Evolutionary conservation across 495 filamentous ascomycete species (phyloP), one percentile per base, ranked within the genome.

Genomic region (Hypoxylon rickii): DNA sequence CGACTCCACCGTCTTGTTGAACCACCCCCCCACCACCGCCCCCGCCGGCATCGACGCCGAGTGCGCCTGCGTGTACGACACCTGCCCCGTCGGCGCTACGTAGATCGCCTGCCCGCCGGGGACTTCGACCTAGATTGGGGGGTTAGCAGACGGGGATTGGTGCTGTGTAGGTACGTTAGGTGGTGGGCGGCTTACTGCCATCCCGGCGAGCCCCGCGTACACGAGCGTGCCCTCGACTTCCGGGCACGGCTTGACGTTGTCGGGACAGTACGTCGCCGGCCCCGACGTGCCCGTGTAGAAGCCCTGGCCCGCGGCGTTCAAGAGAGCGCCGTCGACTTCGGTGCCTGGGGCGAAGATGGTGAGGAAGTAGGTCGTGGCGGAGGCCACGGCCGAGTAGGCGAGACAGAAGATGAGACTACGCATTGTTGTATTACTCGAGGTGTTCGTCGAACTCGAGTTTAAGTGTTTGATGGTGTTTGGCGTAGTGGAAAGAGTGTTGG

Each of bases 91-190:
- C 3, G 79, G 71, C 13, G 61, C 68, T 26, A 89, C 73, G 68
- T 87, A 90, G 70, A 83, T 77, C 50, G 72, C 70, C 61, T 89
- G 85, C 17, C 87, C 86, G 37, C 85, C 86, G 13, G 87, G 84
- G 20, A 89, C 86, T 39, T 72, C 63, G 50, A 81, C 79, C 57
- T 76, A 62, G 75, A 44, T 4, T 4, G 32, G 7, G 71, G 50
- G 17, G 24, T 3, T 32, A 32, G n/a, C 21, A 32, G 19, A 19
- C 32, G 7, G 32, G 32, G 12, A 3, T 13, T 7, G 32, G 32
- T 36, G 32, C 3, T 5, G 6, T 12, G 32, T 10, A 18, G 13
- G 2, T 38, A 17, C 8, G 34, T 17, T 17, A 3, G 18, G 34
- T 12, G 40, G 31, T 18, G 11, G 20, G 32, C 1, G n/a, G 29